Percentiles rank a stretch among this genome's conserved stretches.
These are phyloP conservation scores for Aquilaria yunnanensis DNA, from an alignment of 345 rosid genomes.

Conservation along the genomic window DNA sequence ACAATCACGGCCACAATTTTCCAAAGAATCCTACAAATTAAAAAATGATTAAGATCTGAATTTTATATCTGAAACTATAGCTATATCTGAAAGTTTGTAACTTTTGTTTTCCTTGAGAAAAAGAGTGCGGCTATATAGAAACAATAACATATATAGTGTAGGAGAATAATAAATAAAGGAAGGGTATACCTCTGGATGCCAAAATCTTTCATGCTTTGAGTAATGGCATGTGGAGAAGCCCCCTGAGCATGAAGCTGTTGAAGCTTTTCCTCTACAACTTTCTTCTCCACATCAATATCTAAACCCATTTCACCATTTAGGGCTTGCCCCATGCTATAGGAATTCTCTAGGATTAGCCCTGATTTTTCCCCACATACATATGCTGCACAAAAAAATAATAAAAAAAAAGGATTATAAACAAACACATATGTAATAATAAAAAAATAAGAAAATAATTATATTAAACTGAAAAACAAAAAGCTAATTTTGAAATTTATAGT, in stretches of 20 bases:
- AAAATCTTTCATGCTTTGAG: conserved; percentile 45
- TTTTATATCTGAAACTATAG: not conserved
- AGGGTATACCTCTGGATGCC: conserved; percentile 47
- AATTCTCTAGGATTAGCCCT: conserved; percentile 41
- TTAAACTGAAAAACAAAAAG: not conserved
- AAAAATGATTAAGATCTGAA: no score
- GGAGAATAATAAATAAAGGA: not conserved
- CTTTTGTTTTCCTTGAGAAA: not conserved
- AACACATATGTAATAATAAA: not conserved
- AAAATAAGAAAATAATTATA: not conserved
- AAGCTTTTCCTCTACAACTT: conserved; percentile 36
- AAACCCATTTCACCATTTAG: conserved; percentile 41
- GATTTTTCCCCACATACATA: conserved; percentile 52
- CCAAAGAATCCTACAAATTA: no score
- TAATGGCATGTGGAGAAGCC: conserved; percentile 35
- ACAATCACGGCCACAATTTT: no score
- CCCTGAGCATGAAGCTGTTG: conserved; percentile 29
- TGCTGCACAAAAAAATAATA: conserved; percentile 27
- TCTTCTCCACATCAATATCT: conserved; percentile 44
- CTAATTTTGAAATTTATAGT: not conserved
- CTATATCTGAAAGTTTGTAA: not conserved
- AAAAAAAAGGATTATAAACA: not conserved
- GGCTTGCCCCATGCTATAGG: conserved; percentile 46
- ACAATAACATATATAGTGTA: no score
- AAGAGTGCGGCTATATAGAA: no score